Evolutionary conservation across 441 rosid genomes (phyloP), one percentile per base, ranked within the genome.

Genomic region (Erodium trifolium): DNA sequence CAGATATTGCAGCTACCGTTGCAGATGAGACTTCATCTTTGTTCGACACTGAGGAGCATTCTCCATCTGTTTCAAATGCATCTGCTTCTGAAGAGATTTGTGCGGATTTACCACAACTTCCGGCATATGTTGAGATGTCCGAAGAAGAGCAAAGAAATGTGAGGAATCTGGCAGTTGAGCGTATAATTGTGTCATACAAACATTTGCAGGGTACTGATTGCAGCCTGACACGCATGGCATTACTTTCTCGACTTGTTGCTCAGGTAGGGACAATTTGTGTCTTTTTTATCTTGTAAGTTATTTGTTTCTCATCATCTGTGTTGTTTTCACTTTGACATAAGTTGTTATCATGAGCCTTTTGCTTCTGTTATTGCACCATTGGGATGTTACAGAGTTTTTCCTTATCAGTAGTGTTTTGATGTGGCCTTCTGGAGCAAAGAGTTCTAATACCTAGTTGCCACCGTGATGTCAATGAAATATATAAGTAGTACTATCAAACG

Each of bases 171-270:
- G 88, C 96, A 66, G 81, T 93, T 80, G 88, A 86, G 73, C 84
- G 85, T 73, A 91, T 96, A 67, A 78, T 93, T 75, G 85, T 84
- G 70, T 87, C 97, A 60, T 84, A 83, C 86, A 83, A 81, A 81
- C 83, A 76, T 81, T 79, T 87, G 18, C 68, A 78, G 71, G 88
- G 86, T 72, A 75, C 80, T 53, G 89, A 85, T 73, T 84, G 77
- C 80, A 82, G 78, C 72, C 73, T 74, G 77, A 86, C 72, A 19
- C 83, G 85, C 69, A 87, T 89, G 88, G 84, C 86, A 41, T 79
- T 96, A 76, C 88, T 96, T 81, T 86, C 99, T 70, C 88, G 97
- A 67, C 82, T 96, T 79, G 87, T 85, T 75, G 92, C 96, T 76
- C 90, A 88, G 96, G 99, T 90, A 79, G 73, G 75, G 69, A 45